A percentile compares a stretch with the other conserved stretches of the same genome.
Evolutionary conservation across 2,329 filamentous ascomycete genomes (phyloP).

Genomic region (Beauveria asiatica): DNA sequence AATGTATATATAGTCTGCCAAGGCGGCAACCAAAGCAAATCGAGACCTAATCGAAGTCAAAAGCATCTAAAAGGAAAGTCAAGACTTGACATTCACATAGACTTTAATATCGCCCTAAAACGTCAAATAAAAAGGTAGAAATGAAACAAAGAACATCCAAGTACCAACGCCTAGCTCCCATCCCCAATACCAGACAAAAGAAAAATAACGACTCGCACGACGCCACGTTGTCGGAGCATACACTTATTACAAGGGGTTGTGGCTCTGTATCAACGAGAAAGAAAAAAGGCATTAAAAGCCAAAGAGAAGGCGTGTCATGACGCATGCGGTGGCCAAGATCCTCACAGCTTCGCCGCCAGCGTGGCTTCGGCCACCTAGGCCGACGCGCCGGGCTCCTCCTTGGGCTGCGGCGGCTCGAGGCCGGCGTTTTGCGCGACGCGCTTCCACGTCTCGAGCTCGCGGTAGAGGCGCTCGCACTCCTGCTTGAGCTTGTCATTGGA

Average conservation of each 20-base stretch:
- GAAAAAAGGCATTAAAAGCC: neutral
- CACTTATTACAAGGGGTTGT: neutral
- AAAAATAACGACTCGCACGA: neutral
- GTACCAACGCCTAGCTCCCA: neutral
- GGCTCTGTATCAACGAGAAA: neutral
- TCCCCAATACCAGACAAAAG: neutral
- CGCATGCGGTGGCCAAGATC: neutral
- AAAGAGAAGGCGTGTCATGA: neutral
- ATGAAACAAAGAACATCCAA: neutral
- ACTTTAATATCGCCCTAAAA: neutral
- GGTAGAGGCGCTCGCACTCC: constrained; percentile 69
- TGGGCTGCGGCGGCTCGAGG: constrained; percentile 35
- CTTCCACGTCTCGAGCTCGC: constrained; percentile 74
- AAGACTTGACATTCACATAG: no score
- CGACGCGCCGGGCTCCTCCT: constrained; percentile 24
- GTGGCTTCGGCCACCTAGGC: neutral
- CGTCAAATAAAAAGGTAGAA: no score
- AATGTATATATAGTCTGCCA: no score
- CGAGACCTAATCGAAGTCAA: no score
- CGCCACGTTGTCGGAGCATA: neutral
- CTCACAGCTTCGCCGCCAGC: neutral
- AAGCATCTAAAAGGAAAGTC: no score
- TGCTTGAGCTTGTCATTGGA: constrained; percentile 82
- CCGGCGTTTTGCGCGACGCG: constrained; percentile 55
- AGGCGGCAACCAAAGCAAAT: no score